A percentile compares a stretch with the other conserved stretches of the same genome.
phyloP scores from a whole-genome alignment of 768 basidiomycete species.

The Podaxis sp. region DNA sequence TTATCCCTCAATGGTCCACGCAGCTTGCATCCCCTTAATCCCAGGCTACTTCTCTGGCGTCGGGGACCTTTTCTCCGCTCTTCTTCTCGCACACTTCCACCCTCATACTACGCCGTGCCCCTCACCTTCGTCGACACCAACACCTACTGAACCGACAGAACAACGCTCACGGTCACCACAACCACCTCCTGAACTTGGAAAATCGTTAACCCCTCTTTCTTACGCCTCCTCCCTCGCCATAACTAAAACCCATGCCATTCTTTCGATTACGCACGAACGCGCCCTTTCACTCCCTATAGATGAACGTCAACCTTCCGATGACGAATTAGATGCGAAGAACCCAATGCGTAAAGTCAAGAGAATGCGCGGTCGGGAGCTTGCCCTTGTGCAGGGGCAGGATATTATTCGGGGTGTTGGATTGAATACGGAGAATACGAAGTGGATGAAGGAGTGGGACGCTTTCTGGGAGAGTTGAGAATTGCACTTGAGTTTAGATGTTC shows the following conservation, averaged over 20 bases:
- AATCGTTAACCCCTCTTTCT: conserved; percentile 37
- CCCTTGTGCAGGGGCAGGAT: conserved; percentile 74
- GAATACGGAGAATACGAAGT: conserved; percentile 22
- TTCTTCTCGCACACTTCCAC: conserved; percentile 78
- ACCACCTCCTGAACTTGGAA: conserved; percentile 12
- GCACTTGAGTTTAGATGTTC: not conserved
- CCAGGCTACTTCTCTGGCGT: conserved; percentile 95
- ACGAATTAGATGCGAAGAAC: conserved; percentile 65
- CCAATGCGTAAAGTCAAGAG: conserved; percentile 63
- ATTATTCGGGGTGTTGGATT: conserved; percentile 49
- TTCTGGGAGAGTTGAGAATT: conserved; percentile 33
- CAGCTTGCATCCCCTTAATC: conserved; percentile 69
- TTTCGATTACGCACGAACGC: conserved; percentile 55
- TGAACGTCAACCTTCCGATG: conserved; percentile 63
- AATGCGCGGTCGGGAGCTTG: conserved; percentile 84
- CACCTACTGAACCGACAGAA: not conserved
- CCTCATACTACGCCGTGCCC: conserved; percentile 14
- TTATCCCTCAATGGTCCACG: conserved; percentile 49
- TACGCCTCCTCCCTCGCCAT: conserved; percentile 64
- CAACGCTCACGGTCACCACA: not conserved
- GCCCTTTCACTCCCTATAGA: conserved; percentile 53
- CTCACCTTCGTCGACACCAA: not conserved
- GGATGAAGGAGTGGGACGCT: conserved; percentile 38
- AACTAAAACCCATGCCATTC: conserved; percentile 70
- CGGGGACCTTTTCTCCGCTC: conserved; percentile 93